Conservation (phyloP, 331 rosid species). For the Pyrus hybrid region DNA sequence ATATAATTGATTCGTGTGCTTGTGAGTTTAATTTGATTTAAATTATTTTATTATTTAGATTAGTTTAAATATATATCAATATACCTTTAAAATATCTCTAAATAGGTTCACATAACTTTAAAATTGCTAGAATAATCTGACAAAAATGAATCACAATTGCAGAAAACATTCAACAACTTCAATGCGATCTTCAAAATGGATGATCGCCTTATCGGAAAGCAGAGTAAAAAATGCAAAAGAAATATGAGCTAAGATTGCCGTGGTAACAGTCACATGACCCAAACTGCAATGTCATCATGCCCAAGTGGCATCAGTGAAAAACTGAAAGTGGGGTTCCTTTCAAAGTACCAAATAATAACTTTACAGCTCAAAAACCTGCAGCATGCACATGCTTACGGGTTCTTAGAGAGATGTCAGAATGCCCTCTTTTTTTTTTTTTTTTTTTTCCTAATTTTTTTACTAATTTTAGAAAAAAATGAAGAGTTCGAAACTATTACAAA, state of each 20-base stretch:
- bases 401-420: neutral
- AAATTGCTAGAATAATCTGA: neutral
- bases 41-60: too few species aligned
- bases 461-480: accelerated
- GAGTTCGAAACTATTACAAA: too few species aligned
- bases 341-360: neutral
- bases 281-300: neutral
- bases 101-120: neutral
- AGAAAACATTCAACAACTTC: neutral
- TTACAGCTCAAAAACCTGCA: neutral
- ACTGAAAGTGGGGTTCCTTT: neutral
- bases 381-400: neutral
- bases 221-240: neutral
- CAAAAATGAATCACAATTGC: neutral
- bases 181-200: neutral
- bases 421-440: too few species aligned
- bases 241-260: neutral
- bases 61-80: too few species aligned
- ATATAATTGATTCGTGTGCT: too few species aligned
- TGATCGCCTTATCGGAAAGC: neutral
- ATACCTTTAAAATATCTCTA: neutral
- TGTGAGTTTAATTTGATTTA: too few species aligned
- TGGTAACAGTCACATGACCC: neutral
- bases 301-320: neutral
- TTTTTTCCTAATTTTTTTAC: too few species aligned